Evolutionary conservation across 371 early-diverging fungal genomes (phyloP), one percentile per base, ranked within the genome.

Genomic region (Parasitella parasitica): DNA sequence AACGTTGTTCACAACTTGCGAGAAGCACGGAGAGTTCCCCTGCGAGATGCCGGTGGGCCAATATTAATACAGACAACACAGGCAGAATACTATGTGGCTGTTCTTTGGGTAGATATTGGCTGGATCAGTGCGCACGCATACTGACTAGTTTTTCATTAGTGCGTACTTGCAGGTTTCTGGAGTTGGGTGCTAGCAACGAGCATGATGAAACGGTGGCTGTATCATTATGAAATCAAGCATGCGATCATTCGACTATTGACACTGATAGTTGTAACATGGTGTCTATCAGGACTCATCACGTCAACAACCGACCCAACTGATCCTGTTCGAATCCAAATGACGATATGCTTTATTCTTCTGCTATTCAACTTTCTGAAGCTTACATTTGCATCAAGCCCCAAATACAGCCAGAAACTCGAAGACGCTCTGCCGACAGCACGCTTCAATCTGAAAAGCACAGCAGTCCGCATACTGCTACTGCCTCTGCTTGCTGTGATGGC

Each of bases 141-240:
- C 50, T 53, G 2, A n/a, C 16, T 53, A 11, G 41, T 30, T 6
- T 50, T 18, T 18, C 54, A 30, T n/a, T 30, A 58, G 58, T 38
- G 63, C 36, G 39, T 63, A 37, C 54, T 70, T 32, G 49, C 50
- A 18, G 57, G 59, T 35, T 57, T 62, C 38, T 59, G 53, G 86
- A 82, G 81, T 54, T 84, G 77, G 68, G 78, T 80, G 54, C 51
- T 87, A 13, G 72, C 83, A 12, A 85, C 78, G 22, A 77, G 80
- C 51, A 77, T 87, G 76, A 80, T 85, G 75, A 75, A 78, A 34
- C 80, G 83, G 35, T 87, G 88, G 88, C 65, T 84, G 27, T 81
- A 78, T 57, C 81, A 80, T 59, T 86, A 86, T 59, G 84, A 87
- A 48, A 75, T 84, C 9, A 81, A 77, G 20, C 82, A 81, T 43